Base-by-base conservation (phyloP, 257 asterid genomes). In the Jasminum sambac region DNA sequence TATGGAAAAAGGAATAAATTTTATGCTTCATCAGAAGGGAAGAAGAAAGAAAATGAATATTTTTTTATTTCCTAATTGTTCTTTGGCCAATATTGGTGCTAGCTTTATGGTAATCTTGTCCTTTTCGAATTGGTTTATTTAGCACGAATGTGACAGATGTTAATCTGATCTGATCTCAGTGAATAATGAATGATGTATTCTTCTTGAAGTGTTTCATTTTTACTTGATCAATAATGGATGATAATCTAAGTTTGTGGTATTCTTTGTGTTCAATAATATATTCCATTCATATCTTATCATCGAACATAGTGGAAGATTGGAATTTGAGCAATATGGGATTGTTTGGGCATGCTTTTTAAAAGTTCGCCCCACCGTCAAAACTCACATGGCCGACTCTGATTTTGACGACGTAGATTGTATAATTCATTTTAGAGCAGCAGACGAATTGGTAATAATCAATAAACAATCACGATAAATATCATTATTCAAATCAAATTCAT, bases 161-260 rank as follows among this genome's bases (percentile, higher is more conserved):
- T 57, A 5, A 30, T 36, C 25, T 72, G 46, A 30, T 36, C 25
- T 72, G 46, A 64, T 55, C 67, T 50, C 38, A 66, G 11, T 66
- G 43, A 64, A 57, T 55, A 13, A 17, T 17, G 24, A 8, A 19
- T 4, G 67, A 8, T 6, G 44, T 40, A 5, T 38, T 17, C 17
- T 11, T 68, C 21, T 23, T 44, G 59, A 50, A 17, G n/a, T 50
- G n/a, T 50, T 50, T 50, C 25, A n/a, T n/a, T 24, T 50, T 17
- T 17, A 24, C 9, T 48, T 48, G 58, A 16, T 48, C 17, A 7
- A 46, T 48, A 2, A 16, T 48, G 58, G 24, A 48, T 19, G 58
- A 48, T 48, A 48, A 48, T 48, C 24, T n/a, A 48, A n/a, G 11
- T 50, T 48, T 50, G 59, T 50, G 24, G 11, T 50, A 50, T 50